Conservation (phyloP, 73 alveolate species). For the Paramecium tetraurelia region DNA sequence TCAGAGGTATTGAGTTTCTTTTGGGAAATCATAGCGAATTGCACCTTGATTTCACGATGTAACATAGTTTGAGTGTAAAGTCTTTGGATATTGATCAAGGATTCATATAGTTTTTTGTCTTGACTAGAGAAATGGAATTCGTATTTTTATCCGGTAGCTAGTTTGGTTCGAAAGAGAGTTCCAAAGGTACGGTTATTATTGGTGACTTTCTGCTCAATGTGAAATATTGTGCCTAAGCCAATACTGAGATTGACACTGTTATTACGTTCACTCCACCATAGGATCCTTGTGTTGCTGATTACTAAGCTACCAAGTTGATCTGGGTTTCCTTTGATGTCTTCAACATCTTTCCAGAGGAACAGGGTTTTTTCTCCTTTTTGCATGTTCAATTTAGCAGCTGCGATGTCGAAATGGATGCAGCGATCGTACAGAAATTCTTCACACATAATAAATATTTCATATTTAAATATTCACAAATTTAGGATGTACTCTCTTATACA, state of each 20-base stretch:
- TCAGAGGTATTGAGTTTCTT: background rate
- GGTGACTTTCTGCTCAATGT: background rate
- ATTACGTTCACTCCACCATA: background rate
- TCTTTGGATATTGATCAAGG: background rate
- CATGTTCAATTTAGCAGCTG: background rate
- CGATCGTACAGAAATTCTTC: background rate
- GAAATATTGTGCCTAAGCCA: conserved; percentile 27
- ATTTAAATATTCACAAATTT: conserved; percentile 31
- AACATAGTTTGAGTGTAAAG: background rate
- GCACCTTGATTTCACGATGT: background rate
- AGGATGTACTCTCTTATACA: conserved; percentile 95
- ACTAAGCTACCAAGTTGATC: background rate
- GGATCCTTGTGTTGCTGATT: background rate
- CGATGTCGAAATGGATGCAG: background rate
- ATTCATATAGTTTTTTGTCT: background rate
- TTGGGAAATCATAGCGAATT: background rate
- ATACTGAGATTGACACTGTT: background rate
- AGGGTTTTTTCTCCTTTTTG: background rate
- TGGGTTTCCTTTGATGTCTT: conserved; percentile 34
- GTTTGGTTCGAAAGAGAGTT: background rate
- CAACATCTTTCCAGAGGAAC: background rate
- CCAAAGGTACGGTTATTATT: background rate
- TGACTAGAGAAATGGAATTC: background rate
- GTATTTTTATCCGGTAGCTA: background rate
- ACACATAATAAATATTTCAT: conserved; percentile 14